Conservation (phyloP, 805 yeast species). For the Candida orba region DNA sequence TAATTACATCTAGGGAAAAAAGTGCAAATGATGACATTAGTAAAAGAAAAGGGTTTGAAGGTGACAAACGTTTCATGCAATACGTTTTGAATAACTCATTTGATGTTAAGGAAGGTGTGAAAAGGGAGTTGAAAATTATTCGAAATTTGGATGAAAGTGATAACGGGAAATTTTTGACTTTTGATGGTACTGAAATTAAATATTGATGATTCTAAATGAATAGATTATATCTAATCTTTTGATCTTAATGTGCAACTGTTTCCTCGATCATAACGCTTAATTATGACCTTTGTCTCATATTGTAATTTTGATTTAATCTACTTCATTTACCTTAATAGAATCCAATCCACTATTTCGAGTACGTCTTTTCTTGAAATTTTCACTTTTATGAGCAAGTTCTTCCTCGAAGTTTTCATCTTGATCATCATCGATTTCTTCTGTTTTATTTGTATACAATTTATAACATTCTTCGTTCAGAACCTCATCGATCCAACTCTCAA, state of each 20-base stretch:
- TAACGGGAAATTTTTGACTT: constrained; percentile 17
- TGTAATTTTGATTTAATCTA: too few relatives aligned
- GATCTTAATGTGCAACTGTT: too few relatives aligned
- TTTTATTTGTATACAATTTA: neutral
- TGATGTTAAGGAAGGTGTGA: constrained; percentile 13
- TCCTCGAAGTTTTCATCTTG: neutral
- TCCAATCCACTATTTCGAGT: too few relatives aligned
- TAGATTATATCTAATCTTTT: too few relatives aligned
- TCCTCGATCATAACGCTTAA: too few relatives aligned
- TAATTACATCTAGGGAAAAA: constrained; percentile 14
- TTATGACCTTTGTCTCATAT: too few relatives aligned
- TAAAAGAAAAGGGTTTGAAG: constrained; percentile 9
- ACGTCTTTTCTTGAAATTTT: too few relatives aligned
- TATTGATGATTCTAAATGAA: constrained; percentile 6
- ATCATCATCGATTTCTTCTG: neutral
- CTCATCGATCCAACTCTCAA: constrained; percentile 32
- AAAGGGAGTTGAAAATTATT: constrained; percentile 14
- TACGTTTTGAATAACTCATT: constrained; percentile 8
- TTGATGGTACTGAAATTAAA: constrained; percentile 11
- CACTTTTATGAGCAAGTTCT: too few relatives aligned
- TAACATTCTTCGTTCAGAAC: neutral
- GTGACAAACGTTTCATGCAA: constrained; percentile 10
- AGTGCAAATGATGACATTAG: constrained; percentile 9
- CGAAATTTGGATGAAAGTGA: constrained; percentile 7
- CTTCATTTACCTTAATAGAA: too few relatives aligned